Base-by-base conservation (phyloP, 345 rosid species). In the Luvunga scandens region DNA sequence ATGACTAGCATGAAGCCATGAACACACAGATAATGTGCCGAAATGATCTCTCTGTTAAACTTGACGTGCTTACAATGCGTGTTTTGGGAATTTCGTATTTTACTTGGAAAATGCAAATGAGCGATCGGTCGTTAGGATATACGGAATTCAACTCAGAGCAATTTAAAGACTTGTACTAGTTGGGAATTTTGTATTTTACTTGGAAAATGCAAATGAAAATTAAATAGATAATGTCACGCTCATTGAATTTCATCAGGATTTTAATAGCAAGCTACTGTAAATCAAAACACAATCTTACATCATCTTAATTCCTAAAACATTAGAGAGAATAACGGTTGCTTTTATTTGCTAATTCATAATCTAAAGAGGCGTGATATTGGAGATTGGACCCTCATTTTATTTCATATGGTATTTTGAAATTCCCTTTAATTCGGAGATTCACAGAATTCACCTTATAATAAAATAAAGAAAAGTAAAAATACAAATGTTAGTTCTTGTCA, bases 21-120 rank as follows among this genome's bases (percentile, higher is more conserved):
- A 27, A 77, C 86, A 81, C 60, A 76, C 83, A 69, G n/a, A 76
- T 33, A 62, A 76, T 77, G 66, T 62, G 82, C 64, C 6, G 42
- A 25, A 36, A 36, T 7, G 77, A 67, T 78, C 82, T 71, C 69
- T 33, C 67, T 19, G 42, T 68, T 71, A 48, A n/a, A 48, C 39
- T 55, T 19, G 62, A 25, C 86, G 77, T 83, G 80, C 66, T 74
- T 61, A 27, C 62, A 2, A 25, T 73, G 69, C 61, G 77, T 48
- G 13, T 55, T 22, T 6, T 73, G 27, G n/a, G n/a, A n/a, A n/a
- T n/a, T n/a, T n/a, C n/a, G n/a, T n/a, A n/a, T n/a, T n/a, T n/a
- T n/a, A n/a, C n/a, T n/a, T n/a, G n/a, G n/a, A n/a, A n/a, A n/a
- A n/a, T n/a, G n/a, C n/a, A n/a, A n/a, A n/a, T 38, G 62, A 71